Evolutionary conservation across 352 stramenopile genomes (phyloP).

Genomic region (Phytophthora quininea): DNA sequence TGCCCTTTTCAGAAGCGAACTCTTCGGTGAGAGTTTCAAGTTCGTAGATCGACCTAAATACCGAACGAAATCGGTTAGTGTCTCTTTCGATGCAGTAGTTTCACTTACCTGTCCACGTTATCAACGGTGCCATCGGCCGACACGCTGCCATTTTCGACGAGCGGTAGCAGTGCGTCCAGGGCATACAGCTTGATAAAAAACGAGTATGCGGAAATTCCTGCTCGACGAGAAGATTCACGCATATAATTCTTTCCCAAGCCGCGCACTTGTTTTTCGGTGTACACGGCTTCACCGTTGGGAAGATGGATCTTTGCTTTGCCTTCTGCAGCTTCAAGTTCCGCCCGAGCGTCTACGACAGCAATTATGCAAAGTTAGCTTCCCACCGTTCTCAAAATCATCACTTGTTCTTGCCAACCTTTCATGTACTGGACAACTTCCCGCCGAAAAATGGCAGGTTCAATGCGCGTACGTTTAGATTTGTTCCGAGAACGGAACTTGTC

Average conservation of each 20-base stretch:
- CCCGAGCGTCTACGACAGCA: slow-evolving; percentile 42
- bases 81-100: neutral
- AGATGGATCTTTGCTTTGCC: slow-evolving; percentile 50
- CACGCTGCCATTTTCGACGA: slow-evolving; percentile 39
- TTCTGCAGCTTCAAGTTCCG: slow-evolving; percentile 36
- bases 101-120: slow-evolving; percentile 38
- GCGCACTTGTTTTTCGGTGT: slow-evolving; percentile 72
- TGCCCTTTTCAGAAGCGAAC: slow-evolving; percentile 36
- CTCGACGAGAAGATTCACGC: slow-evolving; percentile 58
- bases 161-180: slow-evolving; percentile 56
- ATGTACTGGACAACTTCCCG: slow-evolving; percentile 81
- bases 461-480: slow-evolving; percentile 65
- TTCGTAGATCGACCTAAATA: slow-evolving; percentile 39
- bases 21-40: slow-evolving; percentile 52
- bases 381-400: no score
- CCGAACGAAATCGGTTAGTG: neutral
- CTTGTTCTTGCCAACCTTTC: slow-evolving; percentile 44
- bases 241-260: slow-evolving; percentile 90
- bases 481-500: slow-evolving; percentile 88
- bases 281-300: slow-evolving; percentile 58
- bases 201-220: slow-evolving; percentile 74
- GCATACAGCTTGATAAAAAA: slow-evolving; percentile 87
- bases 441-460: slow-evolving; percentile 73
- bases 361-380: neutral
- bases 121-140: slow-evolving; percentile 37